Evolutionary conservation across 305 asterid species (phyloP).

Genomic region (Andrographis paniculata): DNA sequence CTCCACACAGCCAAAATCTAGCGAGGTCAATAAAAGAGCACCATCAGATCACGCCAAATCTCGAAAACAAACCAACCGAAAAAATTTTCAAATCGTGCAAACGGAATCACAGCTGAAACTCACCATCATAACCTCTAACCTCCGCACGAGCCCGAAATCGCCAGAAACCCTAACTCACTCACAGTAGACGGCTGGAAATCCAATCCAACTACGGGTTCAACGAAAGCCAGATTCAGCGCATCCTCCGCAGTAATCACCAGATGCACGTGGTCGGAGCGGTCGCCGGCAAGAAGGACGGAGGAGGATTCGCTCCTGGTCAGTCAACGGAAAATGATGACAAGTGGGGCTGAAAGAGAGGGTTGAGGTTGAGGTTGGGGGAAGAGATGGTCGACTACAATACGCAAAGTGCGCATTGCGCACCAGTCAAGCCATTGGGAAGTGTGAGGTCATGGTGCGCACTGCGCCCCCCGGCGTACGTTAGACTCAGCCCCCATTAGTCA

Average conservation of each 20-base stretch:
- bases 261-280: conserved; percentile 18
- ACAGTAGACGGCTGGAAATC: conserved; percentile 14
- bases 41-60: conserved; percentile 23
- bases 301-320: conserved; percentile 16
- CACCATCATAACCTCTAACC: conserved; percentile 14
- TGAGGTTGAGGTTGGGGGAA: conserved; percentile 10
- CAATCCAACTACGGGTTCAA: conserved; percentile 19
- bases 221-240: conserved; percentile 25
- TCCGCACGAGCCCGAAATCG: conserved; percentile 7
- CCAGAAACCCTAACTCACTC: conserved; percentile 12
- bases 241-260: conserved; percentile 18
- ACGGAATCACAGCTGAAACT: conserved; percentile 16
- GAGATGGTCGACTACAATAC: conserved; percentile 37
- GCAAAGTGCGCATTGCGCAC: conserved; percentile 52
- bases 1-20: conserved; percentile 4
- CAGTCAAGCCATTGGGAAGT: conserved; percentile 41
- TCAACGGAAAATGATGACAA: conserved; percentile 40
- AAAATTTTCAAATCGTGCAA: conserved; percentile 11
- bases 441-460: conserved; percentile 20
- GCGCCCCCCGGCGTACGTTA: conserved; percentile 33
- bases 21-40: conserved; percentile 7
- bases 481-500: conserved; percentile 11
- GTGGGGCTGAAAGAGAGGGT: conserved; percentile 20
- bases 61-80: not conserved
- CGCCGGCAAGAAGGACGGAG: conserved; percentile 21